Evolutionary conservation across 2,329 filamentous ascomycete genomes (phyloP).

Genomic region (Cladophialophora exuberans): DNA sequence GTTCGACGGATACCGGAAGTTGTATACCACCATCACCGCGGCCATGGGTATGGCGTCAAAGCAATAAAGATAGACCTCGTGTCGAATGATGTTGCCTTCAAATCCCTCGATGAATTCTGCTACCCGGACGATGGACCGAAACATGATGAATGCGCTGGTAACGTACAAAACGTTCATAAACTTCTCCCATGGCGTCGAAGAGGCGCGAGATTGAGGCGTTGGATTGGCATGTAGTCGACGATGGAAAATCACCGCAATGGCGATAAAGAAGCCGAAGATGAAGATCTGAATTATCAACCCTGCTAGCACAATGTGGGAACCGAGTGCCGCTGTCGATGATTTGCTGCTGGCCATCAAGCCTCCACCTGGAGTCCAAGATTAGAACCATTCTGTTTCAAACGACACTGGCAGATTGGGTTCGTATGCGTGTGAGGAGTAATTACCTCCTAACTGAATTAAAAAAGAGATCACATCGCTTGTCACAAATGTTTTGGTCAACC

Average conservation of each 20-base stretch:
- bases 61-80: conserved; percentile 38
- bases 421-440: conserved; percentile 14
- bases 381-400: conserved; percentile 31
- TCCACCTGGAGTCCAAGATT: conserved; percentile 32
- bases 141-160: conserved; percentile 36
- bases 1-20: conserved; percentile 8
- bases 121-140: conserved; percentile 37
- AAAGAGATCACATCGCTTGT: conserved; percentile 42
- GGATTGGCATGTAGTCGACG: conserved; percentile 42
- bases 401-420: neutral
- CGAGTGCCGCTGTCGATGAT: conserved; percentile 4
- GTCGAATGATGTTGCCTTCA: conserved; percentile 36
- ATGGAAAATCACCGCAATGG: conserved; percentile 56
- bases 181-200: conserved; percentile 38
- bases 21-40: conserved; percentile 8
- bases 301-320: conserved; percentile 47
- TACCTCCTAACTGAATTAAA: conserved; percentile 37
- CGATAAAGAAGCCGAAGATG: conserved; percentile 60
- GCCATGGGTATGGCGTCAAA: conserved; percentile 40
- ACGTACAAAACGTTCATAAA: conserved; percentile 40
- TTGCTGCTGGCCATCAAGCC: conserved; percentile 20
- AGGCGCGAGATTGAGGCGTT: conserved; percentile 30
- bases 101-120: conserved; percentile 38
- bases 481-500: conserved; percentile 45
- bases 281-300: conserved; percentile 62